A percentile compares a stretch with the other conserved stretches of the same genome.
Evolutionary conservation across 208 protist genomes (phyloP).

Genomic region (Acanthamoeba royreba): DNA sequence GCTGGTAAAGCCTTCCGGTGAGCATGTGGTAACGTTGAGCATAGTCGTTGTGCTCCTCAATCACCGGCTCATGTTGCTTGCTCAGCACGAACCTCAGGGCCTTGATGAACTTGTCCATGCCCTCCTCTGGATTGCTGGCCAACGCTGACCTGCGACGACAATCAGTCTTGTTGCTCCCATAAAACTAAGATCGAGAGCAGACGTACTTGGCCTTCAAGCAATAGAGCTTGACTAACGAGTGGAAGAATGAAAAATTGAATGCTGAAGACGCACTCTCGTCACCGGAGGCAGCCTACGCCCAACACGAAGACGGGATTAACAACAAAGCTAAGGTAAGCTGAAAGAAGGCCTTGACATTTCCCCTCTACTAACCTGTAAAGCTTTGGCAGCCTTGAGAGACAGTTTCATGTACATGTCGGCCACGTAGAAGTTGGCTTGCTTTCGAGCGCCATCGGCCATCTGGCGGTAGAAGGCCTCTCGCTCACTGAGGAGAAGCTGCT

Average conservation of each 20-base stretch:
- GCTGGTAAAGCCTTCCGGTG: conserved; percentile 44
- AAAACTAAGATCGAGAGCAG: no score
- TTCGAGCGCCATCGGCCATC: conserved; percentile 71
- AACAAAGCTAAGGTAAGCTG: no score
- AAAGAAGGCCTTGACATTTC: no score
- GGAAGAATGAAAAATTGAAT: conserved; percentile 68
- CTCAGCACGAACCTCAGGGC: conserved; percentile 61
- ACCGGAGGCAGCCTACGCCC: background rate
- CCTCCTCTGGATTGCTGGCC: background rate
- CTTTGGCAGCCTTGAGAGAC: conserved; percentile 62
- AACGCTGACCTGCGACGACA: background rate
- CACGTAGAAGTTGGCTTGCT: conserved; percentile 72
- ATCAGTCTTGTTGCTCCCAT: no score
- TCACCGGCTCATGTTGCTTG: conserved; percentile 58
- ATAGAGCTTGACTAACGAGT: conserved; percentile 73
- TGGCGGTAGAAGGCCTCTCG: conserved; percentile 57
- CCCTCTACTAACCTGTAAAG: conserved; percentile 2
- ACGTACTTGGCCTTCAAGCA: conserved; percentile 63
- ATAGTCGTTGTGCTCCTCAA: background rate
- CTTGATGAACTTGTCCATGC: conserved; percentile 63
- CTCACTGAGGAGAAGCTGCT: conserved; percentile 58
- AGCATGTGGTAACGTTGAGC: conserved; percentile 45
- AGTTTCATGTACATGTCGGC: conserved; percentile 73
- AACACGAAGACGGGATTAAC: background rate
- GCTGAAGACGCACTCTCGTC: no score